phyloP scores from a whole-genome alignment of 768 basidiomycete genomes.

The Termitomyces sp. region DNA sequence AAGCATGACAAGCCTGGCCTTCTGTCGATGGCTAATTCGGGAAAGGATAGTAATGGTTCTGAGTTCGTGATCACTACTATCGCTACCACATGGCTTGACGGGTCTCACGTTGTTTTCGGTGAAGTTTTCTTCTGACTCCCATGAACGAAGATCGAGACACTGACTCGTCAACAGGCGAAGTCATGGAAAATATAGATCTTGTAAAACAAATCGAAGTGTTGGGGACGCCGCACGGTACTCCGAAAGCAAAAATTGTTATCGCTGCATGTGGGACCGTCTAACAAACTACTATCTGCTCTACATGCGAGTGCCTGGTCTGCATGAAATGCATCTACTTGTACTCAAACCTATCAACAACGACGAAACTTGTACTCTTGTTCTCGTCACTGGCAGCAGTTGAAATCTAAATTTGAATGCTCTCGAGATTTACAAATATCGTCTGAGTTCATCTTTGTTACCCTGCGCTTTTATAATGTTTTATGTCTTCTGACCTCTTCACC shows the following conservation, averaged over 20 bases:
- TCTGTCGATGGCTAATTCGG: conserved; percentile 83
- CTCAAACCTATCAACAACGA: neutral
- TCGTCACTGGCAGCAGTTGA: neutral
- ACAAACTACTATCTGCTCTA: neutral
- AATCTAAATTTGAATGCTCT: too few relatives aligned
- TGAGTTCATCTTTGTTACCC: too few relatives aligned
- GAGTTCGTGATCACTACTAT: conserved; percentile 83
- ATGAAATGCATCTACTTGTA: neutral
- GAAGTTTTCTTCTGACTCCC: conserved; percentile 7
- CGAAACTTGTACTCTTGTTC: neutral
- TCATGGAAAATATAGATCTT: conserved; percentile 54
- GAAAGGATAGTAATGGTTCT: conserved; percentile 73
- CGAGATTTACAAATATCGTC: too few relatives aligned
- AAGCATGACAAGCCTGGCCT: conserved; percentile 63
- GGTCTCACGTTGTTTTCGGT: conserved; percentile 31
- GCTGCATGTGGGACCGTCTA: conserved; percentile 19
- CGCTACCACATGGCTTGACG: conserved; percentile 51
- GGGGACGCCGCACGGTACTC: conserved; percentile 32
- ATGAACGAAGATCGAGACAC: neutral
- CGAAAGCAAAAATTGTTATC: conserved; percentile 48
- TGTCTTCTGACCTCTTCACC: too few relatives aligned
- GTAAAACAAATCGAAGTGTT: conserved; percentile 53
- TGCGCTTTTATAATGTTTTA: too few relatives aligned
- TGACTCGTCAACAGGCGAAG: conserved; percentile 40
- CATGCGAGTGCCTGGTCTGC: neutral